Base-by-base conservation (phyloP, 2,329 filamentous ascomycete genomes). In the Arthroderma sp. region DNA sequence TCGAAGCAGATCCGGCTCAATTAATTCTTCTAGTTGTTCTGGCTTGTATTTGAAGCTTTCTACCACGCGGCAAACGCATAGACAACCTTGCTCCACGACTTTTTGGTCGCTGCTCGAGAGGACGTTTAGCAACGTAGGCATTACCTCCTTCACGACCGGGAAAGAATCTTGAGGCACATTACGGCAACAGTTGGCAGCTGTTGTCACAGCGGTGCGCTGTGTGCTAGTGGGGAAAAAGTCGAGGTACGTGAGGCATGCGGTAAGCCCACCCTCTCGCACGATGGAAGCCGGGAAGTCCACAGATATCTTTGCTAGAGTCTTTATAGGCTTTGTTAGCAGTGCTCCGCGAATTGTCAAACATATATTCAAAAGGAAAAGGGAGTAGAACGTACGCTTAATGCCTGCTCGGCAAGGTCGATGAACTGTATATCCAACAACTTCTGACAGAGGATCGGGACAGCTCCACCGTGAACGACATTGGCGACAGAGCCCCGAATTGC, bases 171-270 rank as follows among this genome's bases (percentile, higher is more conserved):
- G 86, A 1, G 91, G 88, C 17, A 98, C 93, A 68, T 96, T 96
- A 61, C 93, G 87, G 71, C 94, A 98, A 75, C 93, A 98, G 68
- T 98, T 98, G 57, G 93, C 94, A 8, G 94, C 93, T 11, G 91
- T 98, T 2, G 91, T 97, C 6, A 98, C 93, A 5, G 93, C 93
- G 13, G 91, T 96, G 63, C 93, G 83, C 72, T 98, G 93, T 1
- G 93, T 97, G 71, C 91, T 93, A 0, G 93, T 98, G 15, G 91
- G 87, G 67, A 98, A 98, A 73, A 98, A 98, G 69, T 98, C 93
- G 58, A 98, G 81, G 68, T 93, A 97, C 0, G 88, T 94, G 62
- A 98, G 76, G 67, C 93, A 98, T n/a, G 93, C 93, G 1, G 88
- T 95, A 61, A 98, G 77, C 9, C 93, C 93, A 53, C 93, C 94